phyloP scores from a whole-genome alignment of 1,284 basidiomycete genomes.

The Boletus smithii region DNA sequence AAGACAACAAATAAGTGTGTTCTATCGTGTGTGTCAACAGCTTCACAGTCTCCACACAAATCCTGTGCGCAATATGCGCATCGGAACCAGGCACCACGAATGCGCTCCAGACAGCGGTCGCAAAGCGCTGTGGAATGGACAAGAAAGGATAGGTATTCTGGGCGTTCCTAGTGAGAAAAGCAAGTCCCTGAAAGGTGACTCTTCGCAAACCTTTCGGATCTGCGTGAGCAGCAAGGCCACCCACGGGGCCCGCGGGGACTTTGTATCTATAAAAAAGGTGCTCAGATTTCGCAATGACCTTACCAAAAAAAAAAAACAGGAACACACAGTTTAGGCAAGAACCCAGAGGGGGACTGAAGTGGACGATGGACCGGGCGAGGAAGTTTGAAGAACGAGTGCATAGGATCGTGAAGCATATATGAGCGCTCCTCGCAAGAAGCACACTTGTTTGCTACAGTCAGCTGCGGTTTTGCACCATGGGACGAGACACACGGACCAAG shows the following conservation, averaged over 20 bases:
- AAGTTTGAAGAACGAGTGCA: constrained; percentile 85
- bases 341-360: constrained; percentile 55
- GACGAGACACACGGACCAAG: constrained; percentile 45
- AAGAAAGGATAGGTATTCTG: constrained; percentile 69
- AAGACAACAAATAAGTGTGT: constrained; percentile 84
- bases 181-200: neutral
- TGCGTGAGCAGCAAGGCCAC: constrained; percentile 37
- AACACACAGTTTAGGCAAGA: constrained; percentile 66
- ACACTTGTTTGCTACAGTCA: constrained; percentile 52
- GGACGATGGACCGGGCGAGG: constrained; percentile 70
- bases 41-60: constrained; percentile 76
- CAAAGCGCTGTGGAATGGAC: constrained; percentile 68
- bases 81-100: constrained; percentile 81
- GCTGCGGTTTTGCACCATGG: constrained; percentile 1
- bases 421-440: constrained; percentile 73
- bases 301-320: neutral
- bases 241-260: constrained; percentile 58
- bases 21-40: constrained; percentile 73
- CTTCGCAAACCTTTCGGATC: constrained; percentile 58
- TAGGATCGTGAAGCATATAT: constrained; percentile 75
- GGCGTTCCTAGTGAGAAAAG: constrained; percentile 1
- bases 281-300: constrained; percentile 14
- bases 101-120: constrained; percentile 71
- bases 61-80: constrained; percentile 85
- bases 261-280: constrained; percentile 47